Evolutionary conservation across 495 filamentous ascomycete genomes (phyloP).

Genomic region (Penicillium manginii): DNA sequence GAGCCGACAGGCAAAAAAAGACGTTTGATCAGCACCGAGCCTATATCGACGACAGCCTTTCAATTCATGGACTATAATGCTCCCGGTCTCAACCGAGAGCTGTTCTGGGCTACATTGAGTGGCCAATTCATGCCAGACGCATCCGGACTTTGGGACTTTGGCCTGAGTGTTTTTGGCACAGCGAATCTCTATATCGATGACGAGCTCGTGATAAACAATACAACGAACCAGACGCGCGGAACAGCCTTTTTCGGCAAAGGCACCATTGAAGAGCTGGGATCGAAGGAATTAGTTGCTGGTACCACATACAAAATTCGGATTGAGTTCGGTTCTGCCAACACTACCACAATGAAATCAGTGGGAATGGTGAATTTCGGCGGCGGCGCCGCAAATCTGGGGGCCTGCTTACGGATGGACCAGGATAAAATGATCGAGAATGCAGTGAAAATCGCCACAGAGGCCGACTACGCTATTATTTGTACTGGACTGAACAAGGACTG

Average conservation of each 20-base stretch:
- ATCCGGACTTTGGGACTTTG: constrained; percentile 68
- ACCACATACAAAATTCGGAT: constrained; percentile 59
- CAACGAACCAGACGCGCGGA: constrained; percentile 57
- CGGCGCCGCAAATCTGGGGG: constrained; percentile 68
- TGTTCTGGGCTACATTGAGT: not conserved
- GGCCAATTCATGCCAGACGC: constrained; percentile 51
- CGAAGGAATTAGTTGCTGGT: constrained; percentile 53
- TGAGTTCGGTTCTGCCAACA: constrained; percentile 63
- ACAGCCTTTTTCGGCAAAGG: constrained; percentile 60
- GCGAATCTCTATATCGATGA: constrained; percentile 69
- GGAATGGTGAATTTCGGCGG: constrained; percentile 54
- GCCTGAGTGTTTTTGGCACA: constrained; percentile 70
- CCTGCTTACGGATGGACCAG: not conserved
- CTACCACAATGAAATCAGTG: constrained; percentile 52
- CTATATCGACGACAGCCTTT: not conserved
- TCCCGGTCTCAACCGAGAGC: not conserved
- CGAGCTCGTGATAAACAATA: constrained; percentile 67
- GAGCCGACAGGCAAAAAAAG: constrained; percentile 42
- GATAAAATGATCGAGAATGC: not conserved
- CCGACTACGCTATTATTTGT: constrained; percentile 71
- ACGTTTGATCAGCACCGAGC: not conserved
- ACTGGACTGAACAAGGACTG: constrained; percentile 81
- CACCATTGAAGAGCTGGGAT: constrained; percentile 60
- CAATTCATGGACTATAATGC: not conserved
- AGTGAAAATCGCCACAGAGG: constrained; percentile 56